Evolutionary conservation across 108 stramenopile genomes (phyloP).

Genomic region (Schizochytrium sp.): DNA sequence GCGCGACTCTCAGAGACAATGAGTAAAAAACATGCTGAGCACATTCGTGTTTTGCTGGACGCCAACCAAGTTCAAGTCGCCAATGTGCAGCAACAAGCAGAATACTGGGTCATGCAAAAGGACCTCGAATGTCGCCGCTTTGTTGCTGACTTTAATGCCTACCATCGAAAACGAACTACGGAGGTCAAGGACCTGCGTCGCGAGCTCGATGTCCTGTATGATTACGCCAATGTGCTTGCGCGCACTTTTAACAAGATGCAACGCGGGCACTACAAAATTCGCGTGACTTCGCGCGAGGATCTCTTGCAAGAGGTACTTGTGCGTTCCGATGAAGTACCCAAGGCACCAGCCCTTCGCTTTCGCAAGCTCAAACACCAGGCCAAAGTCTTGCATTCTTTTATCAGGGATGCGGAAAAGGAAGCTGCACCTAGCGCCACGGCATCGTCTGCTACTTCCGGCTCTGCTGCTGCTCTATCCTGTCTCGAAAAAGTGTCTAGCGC

Average conservation of each 20-base stretch:
- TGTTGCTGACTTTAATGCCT: not conserved
- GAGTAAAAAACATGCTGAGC: not conserved
- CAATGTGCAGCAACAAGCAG: not conserved
- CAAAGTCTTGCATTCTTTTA: not conserved
- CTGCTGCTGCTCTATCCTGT: too few relatives aligned
- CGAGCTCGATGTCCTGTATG: not conserved
- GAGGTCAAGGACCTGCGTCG: not conserved
- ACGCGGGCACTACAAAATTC: not conserved
- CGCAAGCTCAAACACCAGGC: not conserved
- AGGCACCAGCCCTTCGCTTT: not conserved
- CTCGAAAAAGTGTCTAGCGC: too few relatives aligned
- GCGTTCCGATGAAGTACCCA: not conserved
- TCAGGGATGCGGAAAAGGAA: not conserved
- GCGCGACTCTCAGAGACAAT: not conserved
- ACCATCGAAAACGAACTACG: not conserved
- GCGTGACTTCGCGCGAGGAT: not conserved
- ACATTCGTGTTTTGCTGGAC: not conserved
- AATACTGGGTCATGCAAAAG: constrained; percentile 7
- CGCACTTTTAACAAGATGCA: not conserved
- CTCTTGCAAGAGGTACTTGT: not conserved
- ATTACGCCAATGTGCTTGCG: not conserved
- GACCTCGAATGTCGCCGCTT: not conserved
- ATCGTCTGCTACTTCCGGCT: too few relatives aligned
- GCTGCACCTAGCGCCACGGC: not conserved
- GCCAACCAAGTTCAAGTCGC: not conserved